These are phyloP conservation scores for Perilla frutescens DNA, from an alignment of 257 asterid species.

Conservation along the genomic window DNA sequence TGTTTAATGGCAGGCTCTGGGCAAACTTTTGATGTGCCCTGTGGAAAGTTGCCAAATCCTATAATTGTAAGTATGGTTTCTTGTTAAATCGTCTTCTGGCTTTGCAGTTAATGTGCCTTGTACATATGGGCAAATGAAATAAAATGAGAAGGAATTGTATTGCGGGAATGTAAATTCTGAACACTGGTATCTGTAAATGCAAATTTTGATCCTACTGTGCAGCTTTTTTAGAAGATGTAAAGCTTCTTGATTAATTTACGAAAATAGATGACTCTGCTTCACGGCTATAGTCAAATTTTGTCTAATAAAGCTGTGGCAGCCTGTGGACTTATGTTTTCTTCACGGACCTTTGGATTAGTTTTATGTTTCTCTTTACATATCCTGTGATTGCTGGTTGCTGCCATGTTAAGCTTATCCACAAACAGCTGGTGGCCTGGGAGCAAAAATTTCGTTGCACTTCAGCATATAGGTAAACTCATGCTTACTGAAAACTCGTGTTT, in stretches of 20 bases:
- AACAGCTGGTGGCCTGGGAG: background rate
- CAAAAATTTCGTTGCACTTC: background rate
- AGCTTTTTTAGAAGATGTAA: slow-evolving; percentile 16
- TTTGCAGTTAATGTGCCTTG: slow-evolving; percentile 44
- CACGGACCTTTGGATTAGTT: background rate
- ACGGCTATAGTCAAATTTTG: background rate
- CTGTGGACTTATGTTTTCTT: slow-evolving; percentile 5
- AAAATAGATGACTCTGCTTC: slow-evolving; percentile 24
- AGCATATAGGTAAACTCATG: background rate
- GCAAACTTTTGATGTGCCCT: slow-evolving; percentile 27
- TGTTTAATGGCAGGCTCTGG: slow-evolving; percentile 37
- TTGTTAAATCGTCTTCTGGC: slow-evolving; percentile 29
- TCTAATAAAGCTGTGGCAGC: slow-evolving; percentile 21
- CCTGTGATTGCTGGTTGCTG: background rate
- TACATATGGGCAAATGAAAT: slow-evolving; percentile 45
- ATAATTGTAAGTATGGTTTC: slow-evolving; percentile 43
- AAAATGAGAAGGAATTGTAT: slow-evolving; percentile 45
- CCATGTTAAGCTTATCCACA: background rate
- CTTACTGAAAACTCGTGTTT: too few species aligned
- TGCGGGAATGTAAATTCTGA: slow-evolving; percentile 47
- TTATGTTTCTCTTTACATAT: background rate
- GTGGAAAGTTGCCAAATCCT: slow-evolving; percentile 37
- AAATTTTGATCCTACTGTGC: slow-evolving; percentile 48
- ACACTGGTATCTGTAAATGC: slow-evolving; percentile 47
- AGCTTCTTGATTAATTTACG: slow-evolving; percentile 17